Evolutionary conservation across 345 rosid genomes (phyloP).

Genomic region (Aquilaria malaccensis): DNA sequence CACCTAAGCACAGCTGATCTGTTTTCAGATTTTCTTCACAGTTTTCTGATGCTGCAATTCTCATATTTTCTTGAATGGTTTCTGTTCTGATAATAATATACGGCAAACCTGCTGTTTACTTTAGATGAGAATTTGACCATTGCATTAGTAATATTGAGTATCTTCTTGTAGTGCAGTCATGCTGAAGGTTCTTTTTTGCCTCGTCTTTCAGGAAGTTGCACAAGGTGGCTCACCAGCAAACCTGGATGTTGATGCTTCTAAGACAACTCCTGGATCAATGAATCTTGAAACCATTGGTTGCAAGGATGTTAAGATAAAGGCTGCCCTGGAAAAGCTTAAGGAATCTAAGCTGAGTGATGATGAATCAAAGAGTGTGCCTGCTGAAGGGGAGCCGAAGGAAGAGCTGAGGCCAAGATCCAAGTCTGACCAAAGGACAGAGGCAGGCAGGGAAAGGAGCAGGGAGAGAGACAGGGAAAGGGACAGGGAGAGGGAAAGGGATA

Average conservation of each 20-base stretch:
- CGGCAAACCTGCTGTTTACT: background rate
- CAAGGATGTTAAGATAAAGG: conserved; percentile 34
- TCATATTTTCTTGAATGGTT: background rate
- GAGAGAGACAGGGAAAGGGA: conserved; percentile 30
- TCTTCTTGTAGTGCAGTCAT: background rate
- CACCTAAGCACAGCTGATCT: too few relatives aligned
- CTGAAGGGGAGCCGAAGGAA: conserved; percentile 42
- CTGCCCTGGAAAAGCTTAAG: conserved; percentile 40
- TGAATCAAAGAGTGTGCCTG: conserved; percentile 38
- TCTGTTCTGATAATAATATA: background rate
- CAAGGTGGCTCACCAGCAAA: conserved; percentile 31
- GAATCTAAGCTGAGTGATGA: conserved; percentile 61
- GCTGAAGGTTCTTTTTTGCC: background rate
- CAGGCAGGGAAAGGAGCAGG: conserved; percentile 32
- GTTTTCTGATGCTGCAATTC: background rate
- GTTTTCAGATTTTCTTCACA: background rate
- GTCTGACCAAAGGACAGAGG: conserved; percentile 45
- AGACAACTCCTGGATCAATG: conserved; percentile 25
- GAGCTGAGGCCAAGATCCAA: conserved; percentile 36
- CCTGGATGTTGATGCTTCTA: conserved; percentile 29
- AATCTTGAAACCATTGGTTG: conserved; percentile 41
- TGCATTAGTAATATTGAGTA: background rate
- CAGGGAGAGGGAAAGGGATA: conserved; percentile 48
- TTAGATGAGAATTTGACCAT: background rate
- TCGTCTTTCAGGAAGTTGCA: conserved; percentile 42